Percentiles rank a stretch among this genome's conserved stretches.
Conservation (phyloP, 202 grass and related monocot genomes). For the Eragrostis tef region DNA sequence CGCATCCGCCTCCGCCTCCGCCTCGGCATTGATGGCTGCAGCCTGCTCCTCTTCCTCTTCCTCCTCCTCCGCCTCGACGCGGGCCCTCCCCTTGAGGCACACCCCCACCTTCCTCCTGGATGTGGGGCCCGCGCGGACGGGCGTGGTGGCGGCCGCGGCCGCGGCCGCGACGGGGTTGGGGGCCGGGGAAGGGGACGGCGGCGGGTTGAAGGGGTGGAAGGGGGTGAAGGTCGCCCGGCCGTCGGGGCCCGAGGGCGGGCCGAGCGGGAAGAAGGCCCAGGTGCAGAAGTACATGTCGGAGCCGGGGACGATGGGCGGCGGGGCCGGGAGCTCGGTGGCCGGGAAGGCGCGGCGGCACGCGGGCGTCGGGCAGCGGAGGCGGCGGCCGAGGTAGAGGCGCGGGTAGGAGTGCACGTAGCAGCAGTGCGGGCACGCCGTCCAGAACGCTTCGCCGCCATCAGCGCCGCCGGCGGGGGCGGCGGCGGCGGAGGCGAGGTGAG, state of each 20-base stretch:
- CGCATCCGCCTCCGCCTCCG: slow-evolving; percentile 34
- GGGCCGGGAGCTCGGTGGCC: slow-evolving; percentile 57
- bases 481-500: slow-evolving; percentile 21
- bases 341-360: slow-evolving; percentile 63
- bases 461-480: not conserved
- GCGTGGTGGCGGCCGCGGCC: not conserved
- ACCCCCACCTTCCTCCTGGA: slow-evolving; percentile 62
- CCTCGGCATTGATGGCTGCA: slow-evolving; percentile 13
- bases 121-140: slow-evolving; percentile 12
- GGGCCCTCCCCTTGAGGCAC: slow-evolving; percentile 50
- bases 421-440: slow-evolving; percentile 76
- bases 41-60: slow-evolving; percentile 40
- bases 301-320: slow-evolving; percentile 74
- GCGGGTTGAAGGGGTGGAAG: slow-evolving; percentile 21
- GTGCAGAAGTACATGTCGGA: slow-evolving; percentile 88
- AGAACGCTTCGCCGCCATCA: slow-evolving; percentile 51
- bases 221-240: slow-evolving; percentile 62
- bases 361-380: slow-evolving; percentile 64
- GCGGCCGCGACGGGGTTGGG: not conserved
- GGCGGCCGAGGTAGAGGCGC: slow-evolving; percentile 55
- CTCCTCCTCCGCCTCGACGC: slow-evolving; percentile 47
- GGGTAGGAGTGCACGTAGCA: slow-evolving; percentile 75
- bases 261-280: slow-evolving; percentile 84
- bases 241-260: slow-evolving; percentile 45
- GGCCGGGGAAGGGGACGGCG: slow-evolving; percentile 39